Base-by-base conservation (phyloP, 805 yeast genomes). In the Metschnikowia shivogae region DNA sequence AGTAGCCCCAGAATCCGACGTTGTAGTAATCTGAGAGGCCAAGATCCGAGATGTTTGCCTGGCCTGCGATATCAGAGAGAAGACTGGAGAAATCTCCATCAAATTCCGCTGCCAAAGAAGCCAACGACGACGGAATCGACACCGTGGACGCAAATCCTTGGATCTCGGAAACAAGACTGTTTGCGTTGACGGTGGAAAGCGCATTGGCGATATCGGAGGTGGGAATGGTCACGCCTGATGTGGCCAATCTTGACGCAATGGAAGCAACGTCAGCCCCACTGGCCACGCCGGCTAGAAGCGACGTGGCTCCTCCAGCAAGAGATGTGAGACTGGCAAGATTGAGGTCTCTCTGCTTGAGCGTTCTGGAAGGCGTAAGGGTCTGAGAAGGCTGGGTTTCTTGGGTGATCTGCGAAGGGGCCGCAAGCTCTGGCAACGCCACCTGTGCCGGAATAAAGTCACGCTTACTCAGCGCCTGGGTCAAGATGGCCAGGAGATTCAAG, bases 1-100 rank as follows among this genome's bases (percentile, higher is more conserved):
- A 71, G 53, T 71, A 71, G 32, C 76, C 76, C 73, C 75, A 71
- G 50, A 58, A 68, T 36, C 71, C 58, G 22, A 70, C 47, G 27
- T 69, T 60, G 46, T 71, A 71, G 22, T 66, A 67, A 36, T 71
- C 73, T 3, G 75, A 58, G 17, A 71, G 58, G 1, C 76, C 76
- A 47, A 71, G 56, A 40, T 67, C 67, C 13, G 55, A 38, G 39
- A 62, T 62, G 12, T 54, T 52, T 35, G 64, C 57, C 9, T 53
- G 46, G 31, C 34, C 42, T 13, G 55, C 45, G 34, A 62, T 52
- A 27, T 55, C 52, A n/a, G 45, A 30, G 34, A 65, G 50, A n/a
- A 58, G 57, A 13, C 56, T 48, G 22, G 52, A 42, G 20, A 43
- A 19, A 13, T 51, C 48, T 7, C 49, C 50, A 2, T 39, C 39